These are phyloP conservation scores for Zarea fungicola DNA, from an alignment of 2,329 filamentous ascomycete genomes.

Conservation along the genomic window DNA sequence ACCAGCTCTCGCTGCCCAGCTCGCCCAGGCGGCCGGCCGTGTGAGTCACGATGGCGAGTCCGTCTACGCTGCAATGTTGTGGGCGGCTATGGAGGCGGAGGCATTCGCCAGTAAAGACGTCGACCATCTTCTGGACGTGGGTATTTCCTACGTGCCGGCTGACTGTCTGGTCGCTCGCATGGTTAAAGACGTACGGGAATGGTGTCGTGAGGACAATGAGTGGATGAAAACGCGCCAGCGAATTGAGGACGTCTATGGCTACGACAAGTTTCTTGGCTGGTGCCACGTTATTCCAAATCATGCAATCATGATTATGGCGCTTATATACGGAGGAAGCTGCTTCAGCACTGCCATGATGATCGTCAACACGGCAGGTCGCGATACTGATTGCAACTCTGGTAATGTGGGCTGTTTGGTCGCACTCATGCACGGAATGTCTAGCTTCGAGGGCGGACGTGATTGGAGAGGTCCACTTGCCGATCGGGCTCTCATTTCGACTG, in stretches of 20 bases:
- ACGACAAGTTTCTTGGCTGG: slow-evolving; percentile 26
- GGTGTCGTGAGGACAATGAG: slow-evolving; percentile 20
- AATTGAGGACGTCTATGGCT: slow-evolving; percentile 27
- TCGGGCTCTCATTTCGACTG: slow-evolving; percentile 29
- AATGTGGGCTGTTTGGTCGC: slow-evolving; percentile 32
- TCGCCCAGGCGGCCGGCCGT: slow-evolving; percentile 27
- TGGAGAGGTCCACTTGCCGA: slow-evolving; percentile 32
- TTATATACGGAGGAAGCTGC: slow-evolving; percentile 25
- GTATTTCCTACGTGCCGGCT: slow-evolving; percentile 22
- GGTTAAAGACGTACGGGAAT: slow-evolving; percentile 24
- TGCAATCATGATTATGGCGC: slow-evolving; percentile 28
- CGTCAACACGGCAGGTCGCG: slow-evolving; percentile 32
- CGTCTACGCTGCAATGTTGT: slow-evolving; percentile 31
- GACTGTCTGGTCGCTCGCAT: slow-evolving; percentile 24
- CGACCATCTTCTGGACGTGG: slow-evolving; percentile 27
- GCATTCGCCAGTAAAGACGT: slow-evolving; percentile 29
- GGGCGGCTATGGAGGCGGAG: slow-evolving; percentile 35
- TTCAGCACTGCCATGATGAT: slow-evolving; percentile 31
- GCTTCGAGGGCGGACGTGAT: slow-evolving; percentile 23
- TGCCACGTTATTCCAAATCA: slow-evolving; percentile 32
- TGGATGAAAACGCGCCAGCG: slow-evolving; percentile 29
- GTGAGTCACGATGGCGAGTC: slow-evolving; percentile 36
- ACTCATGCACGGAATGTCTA: slow-evolving; percentile 28
- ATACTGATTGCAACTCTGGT: slow-evolving; percentile 34
- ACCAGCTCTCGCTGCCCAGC: slow-evolving; percentile 25